A percentile compares a stretch with the other conserved stretches of the same genome.
Conservation (phyloP, 352 stramenopile species). For the Phytophthora multivora region DNA sequence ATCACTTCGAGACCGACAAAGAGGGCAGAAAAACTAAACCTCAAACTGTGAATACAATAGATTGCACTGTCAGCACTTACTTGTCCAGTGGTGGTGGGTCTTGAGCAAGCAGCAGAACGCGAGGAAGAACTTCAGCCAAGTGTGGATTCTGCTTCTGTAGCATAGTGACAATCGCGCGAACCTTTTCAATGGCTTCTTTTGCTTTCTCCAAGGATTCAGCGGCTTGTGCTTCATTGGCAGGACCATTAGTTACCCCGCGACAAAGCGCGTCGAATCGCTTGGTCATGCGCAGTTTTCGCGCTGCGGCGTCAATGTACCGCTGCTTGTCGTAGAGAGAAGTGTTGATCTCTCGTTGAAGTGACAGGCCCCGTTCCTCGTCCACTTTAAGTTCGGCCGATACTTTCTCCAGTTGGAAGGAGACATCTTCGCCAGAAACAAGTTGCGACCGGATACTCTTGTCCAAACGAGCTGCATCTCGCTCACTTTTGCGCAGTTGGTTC, state of each 20-base stretch:
- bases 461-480: slow-evolving; percentile 60
- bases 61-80: neutral
- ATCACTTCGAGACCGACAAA: slow-evolving; percentile 24
- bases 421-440: slow-evolving; percentile 65
- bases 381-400: slow-evolving; percentile 79
- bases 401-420: slow-evolving; percentile 82
- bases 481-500: slow-evolving; percentile 75
- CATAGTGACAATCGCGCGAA: slow-evolving; percentile 62
- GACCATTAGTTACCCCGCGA: slow-evolving; percentile 42
- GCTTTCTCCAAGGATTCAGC: slow-evolving; percentile 60
- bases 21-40: slow-evolving; percentile 6
- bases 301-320: slow-evolving; percentile 76
- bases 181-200: slow-evolving; percentile 44
- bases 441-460: slow-evolving; percentile 72
- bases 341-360: slow-evolving; percentile 87
- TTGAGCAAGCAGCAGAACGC: slow-evolving; percentile 81
- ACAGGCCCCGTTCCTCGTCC: slow-evolving; percentile 64
- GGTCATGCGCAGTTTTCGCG: slow-evolving; percentile 70
- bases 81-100: slow-evolving; percentile 49
- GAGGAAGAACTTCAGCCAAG: slow-evolving; percentile 81
- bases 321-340: slow-evolving; percentile 92
- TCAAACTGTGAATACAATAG: neutral
- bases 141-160: slow-evolving; percentile 78
- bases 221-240: slow-evolving; percentile 55
- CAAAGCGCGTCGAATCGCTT: slow-evolving; percentile 71